Evolutionary conservation across 2,329 filamentous ascomycete genomes (phyloP).

Genomic region (Fusarium kyushuense): DNA sequence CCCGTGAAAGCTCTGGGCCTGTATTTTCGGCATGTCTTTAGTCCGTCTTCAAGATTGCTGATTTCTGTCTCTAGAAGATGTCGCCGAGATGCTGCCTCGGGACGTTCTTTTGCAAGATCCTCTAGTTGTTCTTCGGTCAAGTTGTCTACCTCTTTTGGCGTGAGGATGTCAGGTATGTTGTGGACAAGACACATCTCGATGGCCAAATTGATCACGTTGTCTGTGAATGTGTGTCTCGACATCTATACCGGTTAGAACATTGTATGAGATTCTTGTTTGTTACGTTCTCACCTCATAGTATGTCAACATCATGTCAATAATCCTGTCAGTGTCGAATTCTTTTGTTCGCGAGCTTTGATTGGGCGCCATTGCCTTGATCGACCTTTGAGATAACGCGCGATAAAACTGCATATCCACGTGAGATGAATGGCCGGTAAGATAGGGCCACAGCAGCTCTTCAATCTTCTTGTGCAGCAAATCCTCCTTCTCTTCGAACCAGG

Average conservation of each 20-base stretch:
- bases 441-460: conserved; percentile 56
- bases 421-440: conserved; percentile 48
- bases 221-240: conserved; percentile 58
- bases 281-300: conserved; percentile 57
- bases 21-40: not conserved
- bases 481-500: conserved; percentile 53
- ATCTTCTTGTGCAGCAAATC: conserved; percentile 51
- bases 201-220: conserved; percentile 62
- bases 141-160: conserved; percentile 49
- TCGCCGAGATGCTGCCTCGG: not conserved
- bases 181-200: conserved; percentile 62
- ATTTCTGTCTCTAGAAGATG: not conserved
- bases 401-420: conserved; percentile 51
- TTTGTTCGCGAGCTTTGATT: conserved; percentile 27
- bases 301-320: conserved; percentile 59
- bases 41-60: not conserved
- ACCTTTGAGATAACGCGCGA: conserved; percentile 6
- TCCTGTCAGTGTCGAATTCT: conserved; percentile 54
- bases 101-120: not conserved
- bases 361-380: conserved; percentile 5
- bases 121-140: not conserved
- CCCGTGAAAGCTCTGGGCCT: not conserved
- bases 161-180: conserved; percentile 57
- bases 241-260: conserved; percentile 47
- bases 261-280: fast-evolving